Evolutionary conservation across 169 alveolate species (phyloP), one percentile per base, ranked within the genome.

Genomic region (Eimeria sp.): DNA sequence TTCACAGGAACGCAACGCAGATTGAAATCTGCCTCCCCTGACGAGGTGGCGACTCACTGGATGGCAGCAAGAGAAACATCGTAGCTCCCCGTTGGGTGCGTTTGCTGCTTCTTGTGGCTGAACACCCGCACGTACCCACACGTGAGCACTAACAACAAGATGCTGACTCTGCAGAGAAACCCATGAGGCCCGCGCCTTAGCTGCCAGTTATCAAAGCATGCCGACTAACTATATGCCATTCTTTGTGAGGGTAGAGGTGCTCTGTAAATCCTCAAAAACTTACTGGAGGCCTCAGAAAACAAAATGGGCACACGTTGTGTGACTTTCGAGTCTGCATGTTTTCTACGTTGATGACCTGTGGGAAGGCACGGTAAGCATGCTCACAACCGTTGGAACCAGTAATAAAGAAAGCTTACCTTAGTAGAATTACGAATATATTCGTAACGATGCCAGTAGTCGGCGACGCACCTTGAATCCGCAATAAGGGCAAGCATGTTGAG

Each of bases 51-150:
- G 45, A 61, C 92, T 58, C 82, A 86, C 92, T 47, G 92, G 92
- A 40, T 86, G 92, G 78, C 92, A 86, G 92, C 92, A 86, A 27
- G 92, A 57, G 49, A 86, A 86, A 20, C 92, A 86, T 30, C 92
- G 92, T 27, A 86, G 80, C 61, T 86, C 92, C 49, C 92, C 92
- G 34, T 86, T 86, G 20, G 92, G 92, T 86, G 92, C 92, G 49
- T 86, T 86, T 27, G 40, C 78, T 30, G 92, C 78, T 43, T 86
- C 92, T 86, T 86, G 92, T 6, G 58, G 65, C 92, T 86, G 92
- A 78, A 86, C 34, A 4, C 25, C 54, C n/a, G 13, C 90, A 54
- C 14, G 47, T 43, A 30, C 25, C 57, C 90, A 54, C 75, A 27
- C 14, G 61, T 9, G 65, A 30, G 61, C 40, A 25, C 84, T 25